These are phyloP conservation scores for Aegilops tauschii DNA, from an alignment of 176 grass and related monocot genomes.

Conservation along the genomic window DNA sequence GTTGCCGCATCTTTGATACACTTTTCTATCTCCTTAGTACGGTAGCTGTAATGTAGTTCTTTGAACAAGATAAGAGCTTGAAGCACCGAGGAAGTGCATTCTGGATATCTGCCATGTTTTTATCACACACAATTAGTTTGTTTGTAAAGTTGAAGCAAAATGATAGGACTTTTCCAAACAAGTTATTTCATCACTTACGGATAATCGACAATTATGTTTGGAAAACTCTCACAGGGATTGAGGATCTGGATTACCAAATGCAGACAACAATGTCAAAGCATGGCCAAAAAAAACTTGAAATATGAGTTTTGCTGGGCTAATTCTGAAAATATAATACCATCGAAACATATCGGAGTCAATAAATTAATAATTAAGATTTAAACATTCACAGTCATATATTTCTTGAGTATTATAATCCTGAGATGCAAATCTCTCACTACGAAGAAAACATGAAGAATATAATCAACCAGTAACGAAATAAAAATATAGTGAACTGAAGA, in stretches of 20 bases:
- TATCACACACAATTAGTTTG: neutral
- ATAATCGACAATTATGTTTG: conserved; percentile 20
- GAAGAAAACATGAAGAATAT: neutral
- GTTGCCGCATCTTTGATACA: conserved; percentile 21
- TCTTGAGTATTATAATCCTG: neutral
- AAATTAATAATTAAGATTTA: neutral
- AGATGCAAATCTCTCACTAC: neutral
- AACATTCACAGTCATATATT: neutral
- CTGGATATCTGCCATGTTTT: conserved; percentile 35
- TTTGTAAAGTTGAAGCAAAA: neutral
- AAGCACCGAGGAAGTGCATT: conserved; percentile 48
- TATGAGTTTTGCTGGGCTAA: neutral
- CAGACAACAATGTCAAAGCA: neutral
- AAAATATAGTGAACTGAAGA: neutral
- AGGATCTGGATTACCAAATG: conserved; percentile 8
- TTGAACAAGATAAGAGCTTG: conserved; percentile 44
- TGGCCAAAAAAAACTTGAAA: neutral
- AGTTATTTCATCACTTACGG: conserved; percentile 26
- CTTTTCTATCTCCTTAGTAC: conserved; percentile 38
- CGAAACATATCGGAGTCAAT: neutral
- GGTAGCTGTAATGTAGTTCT: conserved; percentile 32
- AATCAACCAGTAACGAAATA: neutral
- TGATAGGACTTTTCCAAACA: neutral
- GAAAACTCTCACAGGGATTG: conserved; percentile 35
- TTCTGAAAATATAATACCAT: neutral